phyloP scores from a whole-genome alignment of 2,329 filamentous ascomycete species.

The Penicillium olsonii region DNA sequence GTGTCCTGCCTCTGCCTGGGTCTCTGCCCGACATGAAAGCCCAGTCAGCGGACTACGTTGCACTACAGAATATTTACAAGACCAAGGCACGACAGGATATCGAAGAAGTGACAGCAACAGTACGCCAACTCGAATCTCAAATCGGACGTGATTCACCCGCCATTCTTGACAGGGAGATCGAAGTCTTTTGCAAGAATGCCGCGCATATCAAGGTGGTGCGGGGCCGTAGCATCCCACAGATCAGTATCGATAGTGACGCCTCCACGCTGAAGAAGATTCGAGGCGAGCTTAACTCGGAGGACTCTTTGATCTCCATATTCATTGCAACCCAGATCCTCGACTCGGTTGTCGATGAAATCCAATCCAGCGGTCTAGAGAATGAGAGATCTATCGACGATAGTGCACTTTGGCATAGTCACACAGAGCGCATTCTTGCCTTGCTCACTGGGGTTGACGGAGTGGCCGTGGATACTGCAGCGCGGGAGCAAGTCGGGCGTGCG shows the following conservation, averaged over 20 bases:
- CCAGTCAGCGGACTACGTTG: constrained; percentile 83
- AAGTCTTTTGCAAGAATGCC: constrained; percentile 93
- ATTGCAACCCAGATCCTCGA: constrained; percentile 59
- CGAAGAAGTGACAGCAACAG: constrained; percentile 68
- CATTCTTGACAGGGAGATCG: constrained; percentile 73
- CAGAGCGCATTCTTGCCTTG: constrained; percentile 29
- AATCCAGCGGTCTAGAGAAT: constrained; percentile 35
- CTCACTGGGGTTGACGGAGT: constrained; percentile 43
- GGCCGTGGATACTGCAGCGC: constrained; percentile 51
- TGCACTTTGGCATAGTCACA: constrained; percentile 33
- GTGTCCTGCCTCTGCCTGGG: constrained; percentile 78
- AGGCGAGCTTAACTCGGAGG: constrained; percentile 43
- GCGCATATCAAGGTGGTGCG: constrained; percentile 88
- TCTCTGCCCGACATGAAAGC: constrained; percentile 97
- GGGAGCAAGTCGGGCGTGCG: constrained; percentile 55
- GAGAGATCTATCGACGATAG: constrained; percentile 35
- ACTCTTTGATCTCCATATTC: constrained; percentile 68
- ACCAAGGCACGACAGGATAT: constrained; percentile 77
- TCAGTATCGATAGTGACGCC: constrained; percentile 33
- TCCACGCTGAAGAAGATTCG: constrained; percentile 47
- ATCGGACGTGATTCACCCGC: constrained; percentile 47
- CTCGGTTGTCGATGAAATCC: constrained; percentile 56
- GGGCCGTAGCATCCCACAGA: constrained; percentile 58
- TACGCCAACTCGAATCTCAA: constrained; percentile 57
- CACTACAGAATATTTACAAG: constrained; percentile 92